phyloP scores from a whole-genome alignment of 2,329 filamentous ascomycete genomes.

The Hymenotorrendiella dingleyae region DNA sequence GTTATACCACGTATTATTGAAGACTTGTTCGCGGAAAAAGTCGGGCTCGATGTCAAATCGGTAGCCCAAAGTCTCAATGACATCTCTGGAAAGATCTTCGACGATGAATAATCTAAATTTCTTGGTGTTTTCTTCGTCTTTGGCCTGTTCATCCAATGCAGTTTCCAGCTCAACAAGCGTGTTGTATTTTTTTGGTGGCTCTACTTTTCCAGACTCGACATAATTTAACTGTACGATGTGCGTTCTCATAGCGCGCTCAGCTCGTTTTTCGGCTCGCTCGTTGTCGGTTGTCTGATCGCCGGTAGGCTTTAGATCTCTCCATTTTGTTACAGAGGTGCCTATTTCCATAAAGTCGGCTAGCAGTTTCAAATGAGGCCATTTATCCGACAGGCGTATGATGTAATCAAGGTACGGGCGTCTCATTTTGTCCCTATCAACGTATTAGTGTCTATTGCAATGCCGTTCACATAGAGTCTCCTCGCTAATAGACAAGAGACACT shows the following conservation, averaged over 20 bases:
- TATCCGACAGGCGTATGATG: conserved; percentile 1
- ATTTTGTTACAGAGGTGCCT: conserved; percentile 7
- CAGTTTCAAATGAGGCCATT: conserved; percentile 8
- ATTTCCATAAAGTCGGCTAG: conserved; percentile 13
- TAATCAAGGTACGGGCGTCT: conserved; percentile 9
- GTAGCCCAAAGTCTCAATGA: conserved; percentile 2
- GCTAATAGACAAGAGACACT: too few species aligned
- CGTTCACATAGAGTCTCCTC: too few species aligned
- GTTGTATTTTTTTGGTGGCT: background rate
- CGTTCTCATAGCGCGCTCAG: conserved; percentile 4
- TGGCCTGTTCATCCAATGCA: background rate
- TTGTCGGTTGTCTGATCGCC: background rate
- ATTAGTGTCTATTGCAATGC: too few species aligned
- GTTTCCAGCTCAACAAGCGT: background rate
- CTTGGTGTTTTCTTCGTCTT: background rate
- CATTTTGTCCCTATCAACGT: too few species aligned
- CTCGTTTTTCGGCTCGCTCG: too few species aligned
- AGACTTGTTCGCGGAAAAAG: conserved; percentile 5
- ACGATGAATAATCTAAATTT: conserved; percentile 14
- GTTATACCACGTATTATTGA: conserved; percentile 6
- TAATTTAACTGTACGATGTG: conserved; percentile 7
- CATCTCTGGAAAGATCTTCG: conserved; percentile 6
- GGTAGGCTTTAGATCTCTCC: conserved; percentile 8
- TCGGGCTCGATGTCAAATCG: conserved; percentile 6
- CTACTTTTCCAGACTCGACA: background rate